Conservation (phyloP, 2,329 filamentous ascomycete genomes). For the Phaeosphaeria sp. region DNA sequence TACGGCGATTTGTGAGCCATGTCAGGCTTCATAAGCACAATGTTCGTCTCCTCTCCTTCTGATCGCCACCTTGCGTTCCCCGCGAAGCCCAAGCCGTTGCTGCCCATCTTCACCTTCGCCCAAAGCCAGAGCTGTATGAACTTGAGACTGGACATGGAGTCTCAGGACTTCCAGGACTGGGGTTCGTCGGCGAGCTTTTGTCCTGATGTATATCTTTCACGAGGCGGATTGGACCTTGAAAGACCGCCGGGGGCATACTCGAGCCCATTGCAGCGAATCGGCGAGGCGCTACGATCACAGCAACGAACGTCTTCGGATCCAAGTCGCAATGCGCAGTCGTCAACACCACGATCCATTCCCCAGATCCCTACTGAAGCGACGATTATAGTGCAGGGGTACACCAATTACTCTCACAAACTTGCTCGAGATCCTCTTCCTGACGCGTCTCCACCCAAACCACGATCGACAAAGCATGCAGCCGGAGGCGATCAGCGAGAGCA, state of each 20-base stretch:
- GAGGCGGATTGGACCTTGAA: conserved; percentile 20
- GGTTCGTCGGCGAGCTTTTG: conserved; percentile 15
- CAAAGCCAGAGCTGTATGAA: conserved; percentile 51
- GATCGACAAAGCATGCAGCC: conserved; percentile 10
- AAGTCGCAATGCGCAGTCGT: not conserved
- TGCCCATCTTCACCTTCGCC: conserved; percentile 53
- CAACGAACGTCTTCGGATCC: conserved; percentile 12
- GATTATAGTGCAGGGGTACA: conserved; percentile 36
- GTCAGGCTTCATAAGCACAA: conserved; percentile 82
- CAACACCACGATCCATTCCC: conserved; percentile 7
- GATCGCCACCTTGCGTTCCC: conserved; percentile 40
- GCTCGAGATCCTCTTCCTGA: conserved; percentile 13
- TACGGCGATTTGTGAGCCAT: conserved; percentile 51
- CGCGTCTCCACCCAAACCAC: conserved; percentile 8
- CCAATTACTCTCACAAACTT: conserved; percentile 43
- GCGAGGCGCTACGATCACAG: conserved; percentile 31
- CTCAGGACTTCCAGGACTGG: conserved; percentile 19
- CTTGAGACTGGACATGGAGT: conserved; percentile 23
- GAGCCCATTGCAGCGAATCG: conserved; percentile 41
- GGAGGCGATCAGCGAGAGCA: conserved; percentile 17
- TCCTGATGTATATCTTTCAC: conserved; percentile 15
- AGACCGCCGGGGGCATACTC: conserved; percentile 36
- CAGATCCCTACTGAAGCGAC: conserved; percentile 5
- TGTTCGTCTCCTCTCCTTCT: conserved; percentile 64
- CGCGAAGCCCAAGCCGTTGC: conserved; percentile 47